A percentile compares a stretch with the other conserved stretches of the same genome.
Evolutionary conservation across 2,329 filamentous ascomycete species (phyloP).

Genomic region (Arthrobotrys entomopaga): DNA sequence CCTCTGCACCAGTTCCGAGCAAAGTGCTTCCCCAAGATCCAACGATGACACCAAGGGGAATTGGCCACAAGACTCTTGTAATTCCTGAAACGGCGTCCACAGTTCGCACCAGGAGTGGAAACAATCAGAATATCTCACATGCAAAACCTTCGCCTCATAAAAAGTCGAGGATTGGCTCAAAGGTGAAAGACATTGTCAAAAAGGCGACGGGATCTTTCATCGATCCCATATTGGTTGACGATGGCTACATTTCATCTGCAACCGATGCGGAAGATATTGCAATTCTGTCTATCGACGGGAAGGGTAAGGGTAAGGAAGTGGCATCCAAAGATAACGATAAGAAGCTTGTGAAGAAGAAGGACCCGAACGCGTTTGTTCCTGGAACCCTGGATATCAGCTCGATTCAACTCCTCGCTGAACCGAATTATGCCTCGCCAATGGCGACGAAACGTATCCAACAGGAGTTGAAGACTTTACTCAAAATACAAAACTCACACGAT

Average conservation of each 20-base stretch:
- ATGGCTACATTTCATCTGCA: conserved; percentile 36
- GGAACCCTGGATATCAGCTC: conserved; percentile 71
- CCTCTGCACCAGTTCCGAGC: conserved; percentile 11
- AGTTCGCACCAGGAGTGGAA: conserved; percentile 47
- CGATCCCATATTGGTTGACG: conserved; percentile 25
- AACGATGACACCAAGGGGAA: conserved; percentile 61
- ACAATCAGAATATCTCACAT: conserved; percentile 23
- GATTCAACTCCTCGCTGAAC: conserved; percentile 73
- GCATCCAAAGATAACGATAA: conserved; percentile 26
- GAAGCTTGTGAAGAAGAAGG: conserved; percentile 34
- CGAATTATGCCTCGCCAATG: conserved; percentile 71
- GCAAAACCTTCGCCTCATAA: conserved; percentile 25
- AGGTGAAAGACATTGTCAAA: conserved; percentile 33
- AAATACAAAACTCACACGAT: conserved; percentile 71
- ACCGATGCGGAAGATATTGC: conserved; percentile 42
- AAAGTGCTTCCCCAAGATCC: conserved; percentile 61
- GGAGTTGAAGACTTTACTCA: conserved; percentile 73
- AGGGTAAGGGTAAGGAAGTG: conserved; percentile 13
- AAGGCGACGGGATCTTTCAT: conserved; percentile 16
- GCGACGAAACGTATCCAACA: conserved; percentile 73
- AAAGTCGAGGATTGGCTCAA: conserved; percentile 38
- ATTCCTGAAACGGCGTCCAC: conserved; percentile 58
- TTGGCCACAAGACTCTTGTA: conserved; percentile 60
- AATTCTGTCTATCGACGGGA: conserved; percentile 43
- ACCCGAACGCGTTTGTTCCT: conserved; percentile 72